Conservation (phyloP, 2,329 filamentous ascomycete species). For the Trichoderma hamatum region DNA sequence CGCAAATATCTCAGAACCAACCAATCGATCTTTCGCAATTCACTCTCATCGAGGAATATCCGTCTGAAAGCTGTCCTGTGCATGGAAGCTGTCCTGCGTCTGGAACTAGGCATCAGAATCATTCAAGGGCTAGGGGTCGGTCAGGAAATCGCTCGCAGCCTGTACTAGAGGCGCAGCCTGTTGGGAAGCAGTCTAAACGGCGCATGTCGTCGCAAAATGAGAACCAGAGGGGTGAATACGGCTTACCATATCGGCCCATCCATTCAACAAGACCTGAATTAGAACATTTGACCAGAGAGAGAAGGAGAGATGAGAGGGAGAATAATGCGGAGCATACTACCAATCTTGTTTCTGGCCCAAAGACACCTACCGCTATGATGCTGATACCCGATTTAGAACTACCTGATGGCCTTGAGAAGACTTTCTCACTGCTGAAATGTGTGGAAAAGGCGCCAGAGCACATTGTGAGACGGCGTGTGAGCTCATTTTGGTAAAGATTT, state of each 20-base stretch:
- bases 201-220: constrained; percentile 12
- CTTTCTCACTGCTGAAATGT: constrained; percentile 29
- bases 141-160: constrained; percentile 18
- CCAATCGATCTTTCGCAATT: constrained; percentile 34
- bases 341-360: constrained; percentile 25
- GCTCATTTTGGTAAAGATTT: constrained; percentile 36
- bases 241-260: background rate
- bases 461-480: constrained; percentile 27
- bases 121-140: constrained; percentile 23
- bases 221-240: background rate
- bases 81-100: constrained; percentile 32
- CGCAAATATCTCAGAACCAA: constrained; percentile 21
- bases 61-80: constrained; percentile 31
- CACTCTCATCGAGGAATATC: constrained; percentile 32
- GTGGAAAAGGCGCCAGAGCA: constrained; percentile 20
- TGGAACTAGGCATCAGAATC: constrained; percentile 21
- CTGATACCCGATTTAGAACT: constrained; percentile 26
- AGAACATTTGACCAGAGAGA: background rate
- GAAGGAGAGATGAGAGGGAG: background rate
- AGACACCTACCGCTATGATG: constrained; percentile 33
- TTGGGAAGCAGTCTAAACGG: background rate
- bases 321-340: background rate
- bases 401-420: constrained; percentile 10
- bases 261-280: background rate
- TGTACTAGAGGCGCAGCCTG: background rate